A percentile compares a stretch with the other conserved stretches of the same genome.
These are phyloP conservation scores for Raphanus hybrid DNA, from an alignment of 441 rosid species.

Conservation along the genomic window DNA sequence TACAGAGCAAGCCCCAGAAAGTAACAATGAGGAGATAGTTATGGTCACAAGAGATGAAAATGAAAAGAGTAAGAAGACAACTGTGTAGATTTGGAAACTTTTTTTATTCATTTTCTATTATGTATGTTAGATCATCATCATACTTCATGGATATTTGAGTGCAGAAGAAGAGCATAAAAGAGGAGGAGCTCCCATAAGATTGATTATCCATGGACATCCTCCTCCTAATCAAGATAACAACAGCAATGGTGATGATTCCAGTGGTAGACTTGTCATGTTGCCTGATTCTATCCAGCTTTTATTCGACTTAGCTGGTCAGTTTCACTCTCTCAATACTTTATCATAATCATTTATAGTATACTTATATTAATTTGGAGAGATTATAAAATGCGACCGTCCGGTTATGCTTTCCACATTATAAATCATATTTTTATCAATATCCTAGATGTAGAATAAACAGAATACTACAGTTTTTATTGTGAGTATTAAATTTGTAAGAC, in stretches of 20 bases:
- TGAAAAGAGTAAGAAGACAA: slow-evolving; percentile 36
- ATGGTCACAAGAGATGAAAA: slow-evolving; percentile 24
- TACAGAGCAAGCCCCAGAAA: slow-evolving; percentile 26
- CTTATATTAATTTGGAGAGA: background rate
- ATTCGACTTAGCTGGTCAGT: slow-evolving; percentile 70
- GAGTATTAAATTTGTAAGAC: background rate
- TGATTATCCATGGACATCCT: slow-evolving; percentile 72
- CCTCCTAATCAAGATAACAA: slow-evolving; percentile 51
- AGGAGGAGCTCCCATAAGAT: slow-evolving; percentile 52
- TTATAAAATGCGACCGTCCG: background rate
- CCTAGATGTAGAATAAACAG: background rate
- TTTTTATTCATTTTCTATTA: background rate
- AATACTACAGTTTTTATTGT: background rate
- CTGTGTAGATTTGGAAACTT: background rate
- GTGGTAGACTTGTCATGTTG: slow-evolving; percentile 70
- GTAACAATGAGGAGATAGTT: slow-evolving; percentile 33
- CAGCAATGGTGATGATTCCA: no score
- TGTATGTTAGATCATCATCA: background rate
- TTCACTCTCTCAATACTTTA: slow-evolving; percentile 26
- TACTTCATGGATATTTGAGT: slow-evolving; percentile 1
- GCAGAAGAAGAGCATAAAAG: slow-evolving; percentile 53
- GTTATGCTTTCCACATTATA: background rate
- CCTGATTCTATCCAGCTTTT: slow-evolving; percentile 72
- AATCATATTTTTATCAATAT: background rate
- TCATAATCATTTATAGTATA: background rate